phyloP scores from a whole-genome alignment of 768 basidiomycete species.

The Mycena amicta region DNA sequence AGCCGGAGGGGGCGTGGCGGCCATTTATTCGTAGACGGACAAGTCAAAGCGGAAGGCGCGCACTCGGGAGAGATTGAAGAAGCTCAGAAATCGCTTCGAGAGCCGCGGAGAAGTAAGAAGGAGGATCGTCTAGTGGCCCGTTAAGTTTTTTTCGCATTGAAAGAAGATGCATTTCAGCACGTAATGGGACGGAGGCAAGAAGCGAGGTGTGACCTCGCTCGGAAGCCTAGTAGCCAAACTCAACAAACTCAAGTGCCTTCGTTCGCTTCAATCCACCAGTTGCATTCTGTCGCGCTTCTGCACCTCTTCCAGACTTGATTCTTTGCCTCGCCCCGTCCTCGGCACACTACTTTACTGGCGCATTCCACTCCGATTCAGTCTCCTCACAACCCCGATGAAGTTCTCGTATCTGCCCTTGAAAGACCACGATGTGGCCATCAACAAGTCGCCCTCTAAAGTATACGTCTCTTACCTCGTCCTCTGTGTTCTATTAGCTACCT shows the following conservation, averaged over 20 bases:
- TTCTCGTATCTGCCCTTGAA: conserved; percentile 13
- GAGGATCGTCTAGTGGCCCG: background rate
- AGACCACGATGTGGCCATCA: background rate
- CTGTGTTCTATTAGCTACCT: conserved; percentile 3
- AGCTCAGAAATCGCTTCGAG: conserved; percentile 19
- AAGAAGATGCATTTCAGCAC: background rate
- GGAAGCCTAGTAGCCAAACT: conserved; percentile 14
- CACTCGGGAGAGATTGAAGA: conserved; percentile 16
- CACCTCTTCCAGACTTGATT: conserved; percentile 21
- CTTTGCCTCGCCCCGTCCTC: conserved; percentile 18
- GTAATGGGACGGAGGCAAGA: background rate
- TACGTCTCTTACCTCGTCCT: conserved; percentile 4
- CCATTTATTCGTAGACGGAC: no score
- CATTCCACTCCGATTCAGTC: conserved; percentile 8
- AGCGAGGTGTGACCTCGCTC: background rate
- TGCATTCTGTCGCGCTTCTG: conserved; percentile 10
- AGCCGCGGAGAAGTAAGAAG: conserved; percentile 1
- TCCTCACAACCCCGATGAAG: conserved; percentile 14
- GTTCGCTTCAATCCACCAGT: background rate
- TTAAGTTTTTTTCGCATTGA: background rate
- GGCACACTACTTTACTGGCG: conserved; percentile 3
- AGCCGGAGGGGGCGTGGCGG: no score
- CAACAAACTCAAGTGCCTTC: conserved; percentile 8
- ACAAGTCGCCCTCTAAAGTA: conserved; percentile 1
- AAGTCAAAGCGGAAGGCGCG: conserved; percentile 9